Base-by-base conservation (phyloP, 2,329 filamentous ascomycete species). In the Furcasterigmium sp. region DNA sequence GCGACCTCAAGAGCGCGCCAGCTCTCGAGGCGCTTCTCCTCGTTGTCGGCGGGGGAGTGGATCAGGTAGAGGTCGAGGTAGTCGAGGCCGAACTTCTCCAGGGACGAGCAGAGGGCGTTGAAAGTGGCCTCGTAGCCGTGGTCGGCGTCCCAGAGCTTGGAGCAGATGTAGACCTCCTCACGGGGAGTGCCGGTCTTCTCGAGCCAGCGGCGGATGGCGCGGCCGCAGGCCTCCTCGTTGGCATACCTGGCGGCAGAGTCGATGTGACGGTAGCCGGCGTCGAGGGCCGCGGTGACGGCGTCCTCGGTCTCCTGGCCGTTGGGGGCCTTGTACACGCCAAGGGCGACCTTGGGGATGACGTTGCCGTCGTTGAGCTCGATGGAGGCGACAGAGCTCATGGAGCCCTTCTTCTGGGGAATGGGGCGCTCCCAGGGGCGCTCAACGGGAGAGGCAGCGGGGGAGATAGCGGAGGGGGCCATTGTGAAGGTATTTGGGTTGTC, bases 1-100 rank as follows among this genome's bases (percentile, higher is more conserved):
- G 48, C 48, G 23, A 43, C 48, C 48, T 50, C 48, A 7, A 50
- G 48, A 17, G 48, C 48, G 15, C 48, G 48, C 48, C 48, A 50
- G 32, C 65, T 62, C 28, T 57, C 56, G 34, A 75, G 65, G 32
- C 77, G 55, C 47, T 65, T 63, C 54, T 71, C 67, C 67, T 58
- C 46, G 28, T 44, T 38, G 20, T 50, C 48, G 21, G 47, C 65
- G 20, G 72, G 72, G 60, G 68, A 75, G 61, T 76, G 73, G 13
- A 76, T 58, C 32, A 78, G 62, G 59, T 68, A 76, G 30, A 78
- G 59, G 52, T 78, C 73, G 36, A 78, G 60, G 54, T 78, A 76
- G 43, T 69, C 68, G 17, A 72, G 54, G 28, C 63, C 57, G 50
- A 76, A 62, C 38, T 65, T 67, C 52, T 68, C 58, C 30, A 75